Percentiles rank a stretch among this genome's conserved stretches.
Evolutionary conservation across 2,329 filamentous ascomycete genomes (phyloP).

Genomic region (Talaromyces pinophilus): DNA sequence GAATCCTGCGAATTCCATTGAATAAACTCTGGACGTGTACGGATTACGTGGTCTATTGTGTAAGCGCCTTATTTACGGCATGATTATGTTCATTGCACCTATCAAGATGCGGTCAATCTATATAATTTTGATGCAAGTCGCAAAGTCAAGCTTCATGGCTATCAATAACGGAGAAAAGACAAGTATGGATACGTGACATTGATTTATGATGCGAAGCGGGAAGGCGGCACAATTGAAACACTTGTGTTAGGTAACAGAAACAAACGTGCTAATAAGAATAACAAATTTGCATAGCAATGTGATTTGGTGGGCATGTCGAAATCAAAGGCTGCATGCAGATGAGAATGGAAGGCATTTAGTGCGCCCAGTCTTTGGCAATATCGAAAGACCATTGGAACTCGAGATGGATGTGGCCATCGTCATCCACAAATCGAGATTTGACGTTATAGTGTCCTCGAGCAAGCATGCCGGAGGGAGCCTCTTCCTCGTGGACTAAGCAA

Average conservation of each 20-base stretch:
- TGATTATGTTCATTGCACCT: not conserved
- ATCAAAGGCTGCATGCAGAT: not conserved
- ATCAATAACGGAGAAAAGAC: not conserved
- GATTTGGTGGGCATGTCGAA: not conserved
- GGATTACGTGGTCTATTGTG: not conserved
- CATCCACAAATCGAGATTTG: constrained; percentile 86
- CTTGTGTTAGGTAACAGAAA: not conserved
- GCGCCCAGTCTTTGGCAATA: constrained; percentile 87
- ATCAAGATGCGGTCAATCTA: not conserved
- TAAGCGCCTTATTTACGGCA: not conserved
- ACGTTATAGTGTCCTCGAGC: constrained; percentile 89
- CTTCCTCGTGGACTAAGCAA: constrained; percentile 76
- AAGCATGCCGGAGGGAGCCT: constrained; percentile 88
- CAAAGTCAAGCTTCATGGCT: too few species aligned
- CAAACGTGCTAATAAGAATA: constrained; percentile 7
- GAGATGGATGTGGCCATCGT: constrained; percentile 87
- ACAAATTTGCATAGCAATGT: not conserved
- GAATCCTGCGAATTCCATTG: not conserved
- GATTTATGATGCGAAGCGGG: not conserved
- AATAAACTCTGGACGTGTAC: not conserved
- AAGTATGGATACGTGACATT: not conserved
- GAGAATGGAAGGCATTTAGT: not conserved
- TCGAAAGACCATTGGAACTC: constrained; percentile 96
- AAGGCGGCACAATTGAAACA: not conserved
- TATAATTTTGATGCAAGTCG: not conserved